Percentiles rank a stretch among this genome's conserved stretches.
These are phyloP conservation scores for Oryza meridionalis DNA, from an alignment of 176 grass and related monocot genomes.

Conservation along the genomic window DNA sequence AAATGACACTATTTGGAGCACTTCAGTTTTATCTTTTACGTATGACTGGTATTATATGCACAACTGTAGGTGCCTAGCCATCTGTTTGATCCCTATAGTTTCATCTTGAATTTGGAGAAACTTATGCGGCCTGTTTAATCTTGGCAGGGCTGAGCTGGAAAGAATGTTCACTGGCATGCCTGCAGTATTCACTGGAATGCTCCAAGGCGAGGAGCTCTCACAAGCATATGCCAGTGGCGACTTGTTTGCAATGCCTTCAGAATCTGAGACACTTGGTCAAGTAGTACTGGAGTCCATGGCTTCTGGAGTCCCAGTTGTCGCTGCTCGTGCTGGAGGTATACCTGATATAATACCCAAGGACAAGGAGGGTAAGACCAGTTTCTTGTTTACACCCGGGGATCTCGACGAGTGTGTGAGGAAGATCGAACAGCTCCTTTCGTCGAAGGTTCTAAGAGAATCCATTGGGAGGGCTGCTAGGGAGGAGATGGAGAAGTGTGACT, in stretches of 20 bases:
- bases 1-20: slow-evolving; percentile 9
- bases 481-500: slow-evolving; percentile 88
- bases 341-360: slow-evolving; percentile 89
- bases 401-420: slow-evolving; percentile 79
- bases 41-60: neutral
- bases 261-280: slow-evolving; percentile 96
- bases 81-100: slow-evolving; percentile 16
- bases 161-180: slow-evolving; percentile 86
- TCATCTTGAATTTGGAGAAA: slow-evolving; percentile 5
- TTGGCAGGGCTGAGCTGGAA: slow-evolving; percentile 79
- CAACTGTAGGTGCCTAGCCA: neutral
- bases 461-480: slow-evolving; percentile 79
- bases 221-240: slow-evolving; percentile 88
- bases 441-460: slow-evolving; percentile 59
- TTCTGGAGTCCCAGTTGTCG: slow-evolving; percentile 84
- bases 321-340: slow-evolving; percentile 89
- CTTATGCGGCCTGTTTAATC: slow-evolving; percentile 18
- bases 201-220: slow-evolving; percentile 90
- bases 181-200: slow-evolving; percentile 93
- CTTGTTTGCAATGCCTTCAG: slow-evolving; percentile 94
- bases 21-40: slow-evolving; percentile 18
- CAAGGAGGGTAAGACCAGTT: slow-evolving; percentile 85
- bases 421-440: slow-evolving; percentile 61
- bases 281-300: slow-evolving; percentile 98
- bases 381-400: slow-evolving; percentile 82